These are phyloP conservation scores for Oryza australiensis DNA, from an alignment of 176 grass and related monocot genomes.

Conservation along the genomic window DNA sequence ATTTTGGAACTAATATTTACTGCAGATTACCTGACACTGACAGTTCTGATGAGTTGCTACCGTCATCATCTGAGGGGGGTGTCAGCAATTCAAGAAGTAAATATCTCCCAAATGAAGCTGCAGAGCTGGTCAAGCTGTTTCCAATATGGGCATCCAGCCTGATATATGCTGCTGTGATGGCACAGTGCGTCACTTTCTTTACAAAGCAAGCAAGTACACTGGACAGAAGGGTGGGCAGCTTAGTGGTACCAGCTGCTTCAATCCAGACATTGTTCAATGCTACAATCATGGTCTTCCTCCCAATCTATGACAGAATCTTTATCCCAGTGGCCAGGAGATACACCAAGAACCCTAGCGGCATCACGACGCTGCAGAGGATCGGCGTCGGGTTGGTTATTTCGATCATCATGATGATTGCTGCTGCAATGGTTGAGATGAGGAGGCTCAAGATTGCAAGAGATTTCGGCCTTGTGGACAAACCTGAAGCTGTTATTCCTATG, in stretches of 20 bases:
- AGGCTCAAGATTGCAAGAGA: conserved; percentile 45
- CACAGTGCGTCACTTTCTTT: conserved; percentile 45
- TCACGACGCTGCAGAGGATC: conserved; percentile 63
- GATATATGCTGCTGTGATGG: conserved; percentile 10
- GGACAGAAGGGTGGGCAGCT: conserved; percentile 38
- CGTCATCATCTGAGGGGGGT: not conserved
- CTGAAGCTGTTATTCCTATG: conserved; percentile 30
- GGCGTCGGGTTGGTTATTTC: conserved; percentile 32
- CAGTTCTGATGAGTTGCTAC: not conserved
- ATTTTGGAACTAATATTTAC: no score
- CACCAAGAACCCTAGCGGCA: conserved; percentile 31
- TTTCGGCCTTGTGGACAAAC: conserved; percentile 40
- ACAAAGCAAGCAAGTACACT: conserved; percentile 50
- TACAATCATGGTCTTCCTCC: conserved; percentile 42
- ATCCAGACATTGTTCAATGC: conserved; percentile 11
- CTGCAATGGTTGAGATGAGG: conserved; percentile 48
- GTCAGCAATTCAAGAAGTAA: not conserved
- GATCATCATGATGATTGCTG: not conserved
- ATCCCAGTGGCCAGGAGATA: conserved; percentile 33
- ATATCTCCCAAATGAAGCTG: not conserved
- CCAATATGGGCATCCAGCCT: conserved; percentile 60
- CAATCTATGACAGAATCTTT: conserved; percentile 47
- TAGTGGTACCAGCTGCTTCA: conserved; percentile 42
- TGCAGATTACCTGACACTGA: not conserved
- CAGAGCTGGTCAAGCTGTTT: conserved; percentile 33